Base-by-base conservation (phyloP, 352 stramenopile species). In the Pythium chondricola region DNA sequence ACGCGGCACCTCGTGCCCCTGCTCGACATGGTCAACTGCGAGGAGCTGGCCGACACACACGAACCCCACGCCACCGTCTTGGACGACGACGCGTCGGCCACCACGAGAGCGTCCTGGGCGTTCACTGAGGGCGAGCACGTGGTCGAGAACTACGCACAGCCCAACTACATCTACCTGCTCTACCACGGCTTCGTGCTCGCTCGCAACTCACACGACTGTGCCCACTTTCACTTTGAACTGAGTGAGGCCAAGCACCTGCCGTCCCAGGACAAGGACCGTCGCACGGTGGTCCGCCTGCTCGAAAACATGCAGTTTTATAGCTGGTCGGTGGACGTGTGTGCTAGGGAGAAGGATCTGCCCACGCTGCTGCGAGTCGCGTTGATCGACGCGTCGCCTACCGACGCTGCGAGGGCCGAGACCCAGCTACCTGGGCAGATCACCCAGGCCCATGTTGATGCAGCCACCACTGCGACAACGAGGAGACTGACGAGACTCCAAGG, bases 21-120 rank as follows among this genome's bases (percentile, higher is more conserved):
- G 56, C 72, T 98, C 6, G 94, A 98, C 59, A 88, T 97, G 71
- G 82, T 98, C 30, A 98, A 98, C 67, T 96, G 87, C 53, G 46
- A 69, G 17, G 70, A 84, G 38, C 58, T 76, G 21, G 48, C 63
- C 3, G 43, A 46, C 1, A 48, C 67, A 6, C 75, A 88, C 41
- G 47, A 48, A 18, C 67, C 67, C 0, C 88, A 96, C 38, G 42
- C 57, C 8, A 92, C 80, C 0, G 56, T 35, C 0, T 46, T 88
- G 11, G 48, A 60, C 21, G 52, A 52, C 13, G 49, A 61, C 4
- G 59, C 64, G 4, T n/a, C n/a, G n/a, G 91, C 91, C 7, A 55
- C 87, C 33, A 97, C 91, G 1, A 56, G 64, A 11, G 70, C 86
- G 22, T 84, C 78, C 0, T 88, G 67, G 76, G 42, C 39, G 2